Percentiles rank a stretch among this genome's conserved stretches.
Conservation (phyloP, 805 yeast genomes). For the Lachancea sp. region DNA sequence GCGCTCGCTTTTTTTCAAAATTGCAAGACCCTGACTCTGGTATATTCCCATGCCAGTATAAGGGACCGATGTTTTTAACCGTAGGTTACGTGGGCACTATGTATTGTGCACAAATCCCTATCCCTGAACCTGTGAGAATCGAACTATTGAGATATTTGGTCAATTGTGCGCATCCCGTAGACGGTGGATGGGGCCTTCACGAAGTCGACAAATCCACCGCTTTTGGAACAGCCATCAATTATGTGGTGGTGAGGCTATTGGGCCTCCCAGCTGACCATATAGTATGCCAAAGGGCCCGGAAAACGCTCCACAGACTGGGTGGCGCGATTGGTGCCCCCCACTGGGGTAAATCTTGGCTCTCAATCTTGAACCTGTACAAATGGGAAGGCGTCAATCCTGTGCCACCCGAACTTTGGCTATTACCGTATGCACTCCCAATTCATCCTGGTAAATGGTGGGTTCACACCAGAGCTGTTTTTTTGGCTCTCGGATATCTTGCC, state of each 20-base stretch:
- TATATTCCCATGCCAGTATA: conserved; percentile 83
- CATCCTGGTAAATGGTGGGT: conserved; percentile 99
- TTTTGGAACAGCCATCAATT: conserved; percentile 88
- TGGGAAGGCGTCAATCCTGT: conserved; percentile 99
- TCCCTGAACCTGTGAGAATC: conserved; percentile 55
- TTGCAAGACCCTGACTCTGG: conserved; percentile 78
- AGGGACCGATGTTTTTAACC: conserved; percentile 97
- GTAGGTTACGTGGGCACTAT: conserved; percentile 77
- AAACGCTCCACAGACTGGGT: conserved; percentile 63
- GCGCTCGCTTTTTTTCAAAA: conserved; percentile 59
- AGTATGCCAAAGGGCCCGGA: conserved; percentile 69
- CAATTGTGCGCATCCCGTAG: conserved; percentile 93
- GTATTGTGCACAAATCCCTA: conserved; percentile 61
- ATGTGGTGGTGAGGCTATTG: conserved; percentile 69
- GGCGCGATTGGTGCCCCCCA: conserved; percentile 91
- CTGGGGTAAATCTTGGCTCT: conserved; percentile 95
- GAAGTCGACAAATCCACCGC: conserved; percentile 89
- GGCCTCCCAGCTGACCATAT: conserved; percentile 73
- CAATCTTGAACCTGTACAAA: conserved; percentile 69
- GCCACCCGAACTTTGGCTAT: conserved; percentile 88
- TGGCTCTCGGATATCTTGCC: conserved; percentile 78
- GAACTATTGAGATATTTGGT: conserved; percentile 83
- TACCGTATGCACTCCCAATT: conserved; percentile 74
- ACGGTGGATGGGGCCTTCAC: conserved; percentile 99
- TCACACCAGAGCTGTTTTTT: conserved; percentile 87